A percentile compares a stretch with the other conserved stretches of the same genome.
These are phyloP conservation scores for Globisporangium spiculum DNA, from an alignment of 352 stramenopile species.

Conservation along the genomic window DNA sequence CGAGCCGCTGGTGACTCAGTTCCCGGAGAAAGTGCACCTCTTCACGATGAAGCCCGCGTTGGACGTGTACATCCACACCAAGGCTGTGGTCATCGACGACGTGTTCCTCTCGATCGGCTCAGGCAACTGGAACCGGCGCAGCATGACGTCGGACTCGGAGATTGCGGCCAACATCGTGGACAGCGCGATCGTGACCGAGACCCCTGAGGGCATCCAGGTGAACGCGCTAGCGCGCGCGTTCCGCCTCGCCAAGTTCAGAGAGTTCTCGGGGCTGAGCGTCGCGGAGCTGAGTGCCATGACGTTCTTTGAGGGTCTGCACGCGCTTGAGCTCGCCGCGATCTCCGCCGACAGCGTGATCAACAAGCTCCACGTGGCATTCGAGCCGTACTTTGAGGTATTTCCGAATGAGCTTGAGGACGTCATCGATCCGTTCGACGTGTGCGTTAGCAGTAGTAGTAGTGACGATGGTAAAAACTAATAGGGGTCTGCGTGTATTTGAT, in stretches of 20 bases:
- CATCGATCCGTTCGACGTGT: conserved; percentile 29
- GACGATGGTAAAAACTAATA: neutral
- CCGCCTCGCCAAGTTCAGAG: conserved; percentile 58
- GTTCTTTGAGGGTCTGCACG: conserved; percentile 24
- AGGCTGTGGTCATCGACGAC: conserved; percentile 35
- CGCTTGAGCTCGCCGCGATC: conserved; percentile 14
- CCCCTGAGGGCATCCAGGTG: conserved; percentile 33
- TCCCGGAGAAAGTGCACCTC: conserved; percentile 32
- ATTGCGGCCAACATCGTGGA: conserved; percentile 57
- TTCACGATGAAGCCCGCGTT: conserved; percentile 20
- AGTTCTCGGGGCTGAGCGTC: conserved; percentile 24
- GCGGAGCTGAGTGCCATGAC: conserved; percentile 18
- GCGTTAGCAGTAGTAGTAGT: conserved; percentile 1
- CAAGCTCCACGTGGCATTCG: conserved; percentile 13
- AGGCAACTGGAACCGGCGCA: conserved; percentile 64
- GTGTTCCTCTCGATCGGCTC: conserved; percentile 23
- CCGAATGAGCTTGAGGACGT: conserved; percentile 27
- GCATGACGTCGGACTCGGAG: conserved; percentile 62
- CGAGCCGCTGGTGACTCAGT: conserved; percentile 27
- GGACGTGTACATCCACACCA: conserved; percentile 54
- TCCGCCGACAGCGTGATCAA: conserved; percentile 14
- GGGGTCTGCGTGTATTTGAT: neutral
- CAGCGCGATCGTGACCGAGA: conserved; percentile 21
- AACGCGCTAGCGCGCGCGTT: conserved; percentile 39
- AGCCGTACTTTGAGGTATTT: conserved; percentile 37